Base-by-base conservation (phyloP, 1,284 basidiomycete species). In the Caloboletus firmus region DNA sequence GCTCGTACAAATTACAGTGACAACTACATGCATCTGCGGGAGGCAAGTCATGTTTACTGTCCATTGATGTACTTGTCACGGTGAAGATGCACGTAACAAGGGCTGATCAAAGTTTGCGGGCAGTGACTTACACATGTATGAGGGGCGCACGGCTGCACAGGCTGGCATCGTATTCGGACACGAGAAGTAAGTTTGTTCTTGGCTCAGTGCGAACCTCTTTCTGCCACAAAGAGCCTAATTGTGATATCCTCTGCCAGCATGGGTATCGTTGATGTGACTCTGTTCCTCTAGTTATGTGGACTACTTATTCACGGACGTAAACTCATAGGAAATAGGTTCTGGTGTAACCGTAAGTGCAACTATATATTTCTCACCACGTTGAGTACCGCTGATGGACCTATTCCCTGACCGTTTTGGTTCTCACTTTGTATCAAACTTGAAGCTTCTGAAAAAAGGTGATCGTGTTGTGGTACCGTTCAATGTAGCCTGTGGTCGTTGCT, bases 381-480 rank as follows among this genome's bases (percentile, higher is more conserved):
- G 20, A 7, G 18, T 24, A 2, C 4, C 15, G 20, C 28, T 45
- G 26, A 53, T 20, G 18, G 35, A 28, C 15, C 7, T 15, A 28
- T 39, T 20, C 28, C n/a, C 31, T n/a, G 8, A 13, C 26, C 30
- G 9, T 18, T 34, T 15, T 26, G 30, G 15, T 22, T 13, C n/a
- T 11, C 12, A 17, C 11, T 31, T 39, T 18, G 18, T 30, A 15
- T 40, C 13, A 12, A 17, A 26, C 24, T 13, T 18, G 18, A 50
- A 79, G 77, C 65, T 76, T 8, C 62, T 81, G 35, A 76, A 78
- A 66, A 76, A 76, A 56, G 79, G 78, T 18, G 79, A 81, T 56
- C 74, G 79, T 30, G 78, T 80, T 28, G 79, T 81, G 18, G 79
- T 81, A 74, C 80, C 79, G 0, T 81, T 81, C 70, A 82, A 81